phyloP scores from a whole-genome alignment of 2,329 filamentous ascomycete genomes.

The Periglandula ipomoeae region DNA sequence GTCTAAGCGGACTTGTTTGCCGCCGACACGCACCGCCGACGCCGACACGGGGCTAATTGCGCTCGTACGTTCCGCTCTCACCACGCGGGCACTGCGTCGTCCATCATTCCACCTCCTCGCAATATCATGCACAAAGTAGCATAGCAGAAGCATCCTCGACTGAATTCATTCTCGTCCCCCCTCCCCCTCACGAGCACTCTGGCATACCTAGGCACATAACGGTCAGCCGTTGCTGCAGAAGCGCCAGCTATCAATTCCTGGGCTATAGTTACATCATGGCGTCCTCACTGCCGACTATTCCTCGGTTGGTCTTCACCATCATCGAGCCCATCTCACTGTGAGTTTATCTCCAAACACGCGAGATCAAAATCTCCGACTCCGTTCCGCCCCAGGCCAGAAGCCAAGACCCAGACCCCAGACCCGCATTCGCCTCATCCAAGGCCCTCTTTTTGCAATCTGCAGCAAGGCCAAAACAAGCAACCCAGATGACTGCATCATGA shows the following conservation, averaged over 20 bases:
- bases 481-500: background rate
- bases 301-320: constrained; percentile 57
- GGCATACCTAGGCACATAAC: too few species aligned
- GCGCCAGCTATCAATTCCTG: background rate
- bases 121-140: background rate
- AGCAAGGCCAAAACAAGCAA: background rate
- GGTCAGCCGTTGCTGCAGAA: too few species aligned
- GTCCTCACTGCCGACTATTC: constrained; percentile 52
- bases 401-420: constrained; percentile 1
- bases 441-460: background rate
- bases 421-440: background rate
- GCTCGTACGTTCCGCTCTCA: background rate
- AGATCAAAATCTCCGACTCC: constrained; percentile 3
- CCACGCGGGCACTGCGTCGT: background rate
- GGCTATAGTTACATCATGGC: constrained; percentile 35
- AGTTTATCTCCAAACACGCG: constrained; percentile 17
- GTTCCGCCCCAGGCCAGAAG: background rate
- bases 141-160: too few species aligned
- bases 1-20: background rate
- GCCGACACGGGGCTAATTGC: too few species aligned
- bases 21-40: too few species aligned
- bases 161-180: background rate
- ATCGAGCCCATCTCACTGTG: constrained; percentile 62
- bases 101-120: background rate
- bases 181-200: background rate